These are phyloP conservation scores for Geotrichum armillariae DNA, from an alignment of 1,139 yeast species.

Conservation along the genomic window DNA sequence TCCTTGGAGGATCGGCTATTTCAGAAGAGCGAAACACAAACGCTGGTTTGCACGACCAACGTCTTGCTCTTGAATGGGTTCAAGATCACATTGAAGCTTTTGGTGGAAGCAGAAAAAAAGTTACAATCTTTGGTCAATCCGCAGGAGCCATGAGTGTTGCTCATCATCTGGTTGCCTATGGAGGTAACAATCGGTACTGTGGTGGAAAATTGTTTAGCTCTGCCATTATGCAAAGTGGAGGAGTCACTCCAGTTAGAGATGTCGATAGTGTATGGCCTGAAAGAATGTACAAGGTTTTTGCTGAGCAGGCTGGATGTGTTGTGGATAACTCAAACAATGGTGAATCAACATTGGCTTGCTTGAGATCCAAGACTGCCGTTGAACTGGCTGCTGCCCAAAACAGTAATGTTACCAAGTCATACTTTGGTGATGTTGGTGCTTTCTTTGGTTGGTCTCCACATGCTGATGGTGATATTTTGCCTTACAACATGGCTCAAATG, in stretches of 20 bases:
- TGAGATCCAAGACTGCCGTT: conserved; percentile 22
- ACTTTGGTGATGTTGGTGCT: conserved; percentile 11
- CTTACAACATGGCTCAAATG: conserved; percentile 20
- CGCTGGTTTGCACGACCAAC: conserved; percentile 37
- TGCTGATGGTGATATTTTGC: conserved; percentile 26
- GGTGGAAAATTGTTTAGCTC: conserved; percentile 29
- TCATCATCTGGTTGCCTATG: conserved; percentile 29
- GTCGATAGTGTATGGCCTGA: conserved; percentile 22
- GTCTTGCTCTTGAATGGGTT: conserved; percentile 38
- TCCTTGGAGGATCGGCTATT: conserved; percentile 29
- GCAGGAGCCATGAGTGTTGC: conserved; percentile 39
- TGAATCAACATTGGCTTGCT: conserved; percentile 25
- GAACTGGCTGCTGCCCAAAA: conserved; percentile 25
- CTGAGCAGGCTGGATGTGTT: conserved; percentile 25
- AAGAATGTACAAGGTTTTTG: conserved; percentile 23
- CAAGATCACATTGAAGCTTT: conserved; percentile 34
- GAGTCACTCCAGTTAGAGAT: conserved; percentile 22
- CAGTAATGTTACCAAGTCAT: conserved; percentile 2
- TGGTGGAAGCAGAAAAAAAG: conserved; percentile 38
- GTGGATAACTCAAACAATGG: conserved; percentile 9
- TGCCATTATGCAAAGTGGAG: conserved; percentile 34
- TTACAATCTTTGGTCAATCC: conserved; percentile 38
- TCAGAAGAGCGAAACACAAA: conserved; percentile 25
- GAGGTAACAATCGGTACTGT: conserved; percentile 23
- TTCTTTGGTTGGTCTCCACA: conserved; percentile 26